phyloP scores from a whole-genome alignment of 2,329 filamentous ascomycete genomes.

The Penicillium frequentans region DNA sequence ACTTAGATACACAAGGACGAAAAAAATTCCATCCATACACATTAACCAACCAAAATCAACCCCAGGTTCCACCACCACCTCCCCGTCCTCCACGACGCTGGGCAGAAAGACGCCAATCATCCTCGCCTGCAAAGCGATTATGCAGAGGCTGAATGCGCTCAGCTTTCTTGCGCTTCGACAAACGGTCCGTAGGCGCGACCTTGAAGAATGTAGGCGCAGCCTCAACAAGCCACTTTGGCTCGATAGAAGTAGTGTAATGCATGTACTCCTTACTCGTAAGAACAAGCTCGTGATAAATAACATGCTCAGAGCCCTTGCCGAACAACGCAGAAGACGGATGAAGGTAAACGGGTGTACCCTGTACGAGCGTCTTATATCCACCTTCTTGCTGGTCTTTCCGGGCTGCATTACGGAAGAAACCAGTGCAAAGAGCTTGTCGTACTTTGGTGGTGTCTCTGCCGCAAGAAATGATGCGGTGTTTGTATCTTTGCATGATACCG shows the following conservation, averaged over 20 bases:
- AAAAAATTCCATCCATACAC: background rate
- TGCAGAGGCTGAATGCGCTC: slow-evolving; percentile 95
- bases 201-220: slow-evolving; percentile 99
- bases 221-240: slow-evolving; percentile 91
- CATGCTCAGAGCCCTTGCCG: slow-evolving; percentile 93
- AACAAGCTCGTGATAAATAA: slow-evolving; percentile 73
- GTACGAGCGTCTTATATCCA: slow-evolving; percentile 95
- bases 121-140: slow-evolving; percentile 86
- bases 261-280: slow-evolving; percentile 85
- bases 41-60: slow-evolving; percentile 28
- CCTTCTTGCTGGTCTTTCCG: slow-evolving; percentile 95
- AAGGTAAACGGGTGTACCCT: slow-evolving; percentile 91
- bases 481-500: slow-evolving; percentile 91
- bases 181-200: slow-evolving; percentile 79
- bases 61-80: slow-evolving; percentile 93
- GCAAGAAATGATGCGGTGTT: slow-evolving; percentile 77
- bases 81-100: slow-evolving; percentile 82
- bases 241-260: slow-evolving; percentile 89
- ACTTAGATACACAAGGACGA: background rate
- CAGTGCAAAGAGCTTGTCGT: slow-evolving; percentile 82
- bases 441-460: slow-evolving; percentile 85
- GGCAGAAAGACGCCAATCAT: slow-evolving; percentile 91
- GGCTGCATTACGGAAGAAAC: slow-evolving; percentile 94
- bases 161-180: slow-evolving; percentile 89
- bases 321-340: slow-evolving; percentile 91